Evolutionary conservation across 768 basidiomycete species (phyloP).

Genomic region (Sarcodon sp.): DNA sequence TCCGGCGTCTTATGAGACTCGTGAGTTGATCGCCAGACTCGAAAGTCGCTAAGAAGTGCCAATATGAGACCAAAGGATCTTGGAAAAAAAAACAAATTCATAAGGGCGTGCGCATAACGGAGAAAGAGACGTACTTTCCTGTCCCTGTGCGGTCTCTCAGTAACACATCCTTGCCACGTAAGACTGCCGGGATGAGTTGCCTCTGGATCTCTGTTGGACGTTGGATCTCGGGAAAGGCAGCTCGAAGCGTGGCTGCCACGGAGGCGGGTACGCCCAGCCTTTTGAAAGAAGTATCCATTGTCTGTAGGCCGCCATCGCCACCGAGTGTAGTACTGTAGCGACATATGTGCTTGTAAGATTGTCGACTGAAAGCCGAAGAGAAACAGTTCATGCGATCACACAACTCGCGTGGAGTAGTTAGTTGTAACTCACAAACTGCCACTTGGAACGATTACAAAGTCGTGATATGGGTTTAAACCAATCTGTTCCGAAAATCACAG

Average conservation of each 20-base stretch:
- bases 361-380: too few species aligned
- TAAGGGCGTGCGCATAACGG: background rate
- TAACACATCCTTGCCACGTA: slow-evolving; percentile 44
- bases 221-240: slow-evolving; percentile 49
- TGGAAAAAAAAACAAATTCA: background rate
- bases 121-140: slow-evolving; percentile 48
- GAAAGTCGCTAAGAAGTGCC: slow-evolving; percentile 43
- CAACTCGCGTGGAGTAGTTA: too few species aligned
- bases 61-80: slow-evolving; percentile 67
- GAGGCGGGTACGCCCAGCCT: slow-evolving; percentile 37
- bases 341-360: too few species aligned
- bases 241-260: slow-evolving; percentile 34
- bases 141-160: slow-evolving; percentile 64
- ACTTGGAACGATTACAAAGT: background rate
- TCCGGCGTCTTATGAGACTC: slow-evolving; percentile 3
- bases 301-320: background rate
- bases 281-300: slow-evolving; percentile 23
- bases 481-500: slow-evolving; percentile 79
- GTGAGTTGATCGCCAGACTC: slow-evolving; percentile 1
- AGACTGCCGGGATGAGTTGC: slow-evolving; percentile 47
- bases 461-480: slow-evolving; percentile 53
- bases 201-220: slow-evolving; percentile 47
- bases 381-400: too few species aligned
- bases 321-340: too few species aligned
- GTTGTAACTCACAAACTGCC: too few species aligned